Conservation (phyloP, 305 asterid genomes). For the Ajuga reptans region DNA sequence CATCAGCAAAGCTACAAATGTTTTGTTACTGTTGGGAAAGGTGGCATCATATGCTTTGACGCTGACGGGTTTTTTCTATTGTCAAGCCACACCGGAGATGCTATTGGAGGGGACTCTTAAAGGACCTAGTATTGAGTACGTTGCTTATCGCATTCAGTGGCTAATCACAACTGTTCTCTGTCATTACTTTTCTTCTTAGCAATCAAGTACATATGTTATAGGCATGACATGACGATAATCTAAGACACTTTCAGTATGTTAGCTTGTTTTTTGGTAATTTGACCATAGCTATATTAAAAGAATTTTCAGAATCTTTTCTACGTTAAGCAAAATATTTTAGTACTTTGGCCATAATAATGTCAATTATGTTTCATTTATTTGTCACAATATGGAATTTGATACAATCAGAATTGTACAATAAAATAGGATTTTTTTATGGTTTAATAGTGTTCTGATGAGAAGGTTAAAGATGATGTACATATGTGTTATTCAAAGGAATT, state of each 20-base stretch:
- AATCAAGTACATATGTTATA: not conserved
- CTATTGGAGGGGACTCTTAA: conserved; percentile 46
- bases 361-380: not conserved
- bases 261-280: conserved; percentile 13
- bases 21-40: conserved; percentile 70
- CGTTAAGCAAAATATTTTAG: conserved; percentile 3
- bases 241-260: conserved; percentile 12
- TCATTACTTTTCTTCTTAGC: conserved; percentile 16
- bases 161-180: not conserved
- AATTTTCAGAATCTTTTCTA: conserved; percentile 8
- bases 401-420: not conserved
- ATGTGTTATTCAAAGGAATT: not conserved
- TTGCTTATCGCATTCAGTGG: conserved; percentile 18
- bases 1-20: conserved; percentile 82
- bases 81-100: conserved; percentile 50
- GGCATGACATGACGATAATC: not conserved
- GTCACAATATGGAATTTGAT: not conserved
- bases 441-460: not conserved
- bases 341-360: conserved; percentile 4
- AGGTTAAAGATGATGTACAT: not conserved
- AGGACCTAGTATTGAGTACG: conserved; percentile 63
- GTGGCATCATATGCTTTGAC: conserved; percentile 87
- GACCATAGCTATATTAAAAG: conserved; percentile 12
- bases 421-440: not conserved
- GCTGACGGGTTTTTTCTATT: conserved; percentile 84